phyloP scores from a whole-genome alignment of 495 filamentous ascomycete genomes.

The Penicillium longicatenatum region DNA sequence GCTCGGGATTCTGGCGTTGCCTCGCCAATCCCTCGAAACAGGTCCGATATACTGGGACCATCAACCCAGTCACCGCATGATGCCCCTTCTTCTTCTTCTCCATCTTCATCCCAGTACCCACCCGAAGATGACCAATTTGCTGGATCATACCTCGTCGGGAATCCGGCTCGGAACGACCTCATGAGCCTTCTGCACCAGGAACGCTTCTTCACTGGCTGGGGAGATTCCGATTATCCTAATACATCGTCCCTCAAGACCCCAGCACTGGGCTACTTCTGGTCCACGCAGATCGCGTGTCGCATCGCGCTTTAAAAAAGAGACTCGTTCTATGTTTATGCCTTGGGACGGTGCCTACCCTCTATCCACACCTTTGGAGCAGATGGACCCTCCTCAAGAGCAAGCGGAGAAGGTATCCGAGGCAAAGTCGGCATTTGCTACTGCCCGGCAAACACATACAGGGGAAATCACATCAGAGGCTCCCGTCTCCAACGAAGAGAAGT shows the following conservation, averaged over 20 bases:
- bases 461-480: background rate
- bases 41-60: slow-evolving; percentile 5
- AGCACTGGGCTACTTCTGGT: slow-evolving; percentile 84
- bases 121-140: slow-evolving; percentile 43
- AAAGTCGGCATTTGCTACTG: slow-evolving; percentile 6
- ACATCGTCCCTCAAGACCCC: slow-evolving; percentile 69
- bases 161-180: slow-evolving; percentile 44
- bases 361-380: slow-evolving; percentile 15
- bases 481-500: background rate
- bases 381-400: slow-evolving; percentile 1
- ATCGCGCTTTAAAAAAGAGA: slow-evolving; percentile 75
- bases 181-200: slow-evolving; percentile 86
- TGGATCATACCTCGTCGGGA: slow-evolving; percentile 42
- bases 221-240: slow-evolving; percentile 47
- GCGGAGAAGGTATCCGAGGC: background rate
- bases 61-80: slow-evolving; percentile 18
- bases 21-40: slow-evolving; percentile 27
- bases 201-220: slow-evolving; percentile 94
- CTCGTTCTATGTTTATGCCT: slow-evolving; percentile 1
- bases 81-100: slow-evolving; percentile 32
- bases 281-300: slow-evolving; percentile 79
- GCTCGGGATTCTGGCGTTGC: slow-evolving; percentile 20
- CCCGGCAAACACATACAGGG: slow-evolving; percentile 5
- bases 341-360: slow-evolving; percentile 7
- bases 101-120: slow-evolving; percentile 32